Base-by-base conservation (phyloP, 2,329 filamentous ascomycete species). In the Epichloe brachyelytri region DNA sequence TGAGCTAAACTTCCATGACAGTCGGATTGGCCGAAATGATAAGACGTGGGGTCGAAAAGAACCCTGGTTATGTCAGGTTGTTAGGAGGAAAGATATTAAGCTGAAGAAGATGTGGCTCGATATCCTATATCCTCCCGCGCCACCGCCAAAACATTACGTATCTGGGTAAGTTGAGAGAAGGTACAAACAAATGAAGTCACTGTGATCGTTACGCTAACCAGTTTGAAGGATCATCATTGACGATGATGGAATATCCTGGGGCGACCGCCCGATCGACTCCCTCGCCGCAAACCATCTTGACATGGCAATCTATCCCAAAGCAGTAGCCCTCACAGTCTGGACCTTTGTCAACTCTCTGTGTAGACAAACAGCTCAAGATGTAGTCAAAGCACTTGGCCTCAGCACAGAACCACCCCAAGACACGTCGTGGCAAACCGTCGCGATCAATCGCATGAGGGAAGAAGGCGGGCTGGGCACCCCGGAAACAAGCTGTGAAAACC, bases 101-200 rank as follows among this genome's bases (percentile, higher is more conserved):
- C 54, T 82, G 33, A 69, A 68, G 36, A 73, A 73, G 51, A 71
- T 68, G 48, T 84, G 80, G 81, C 68, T 86, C 30, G 75, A 83
- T 40, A 68, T 83, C 26, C 72, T 80, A 47, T 85, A 78, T 55
- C 82, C 82, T 0, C 64, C 66, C 43, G 68, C 67, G 37, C 77
- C 81, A 41, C 80, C 82, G 1, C 80, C 82, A 5, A 73, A 72
- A 50, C 82, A 78, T 51, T 70, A 75, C 53, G 73, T 78, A 52
- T 74, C 74, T 46, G 82, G 80, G 82, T 85, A 74, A 57, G 57
- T 41, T 30, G 7, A 30, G 20, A 44, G 8, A 8, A 20, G 71
- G 60, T 51, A 48, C 17, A 20, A 20, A n/a, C 4, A 3, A 17
- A 22, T 7, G n/a, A 2, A 5, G 33, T 3, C 17, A 5, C 10